Percentiles rank a stretch among this genome's conserved stretches.
Conservation (phyloP, 352 stramenopile genomes). For the Phytophthora hibernalis region DNA sequence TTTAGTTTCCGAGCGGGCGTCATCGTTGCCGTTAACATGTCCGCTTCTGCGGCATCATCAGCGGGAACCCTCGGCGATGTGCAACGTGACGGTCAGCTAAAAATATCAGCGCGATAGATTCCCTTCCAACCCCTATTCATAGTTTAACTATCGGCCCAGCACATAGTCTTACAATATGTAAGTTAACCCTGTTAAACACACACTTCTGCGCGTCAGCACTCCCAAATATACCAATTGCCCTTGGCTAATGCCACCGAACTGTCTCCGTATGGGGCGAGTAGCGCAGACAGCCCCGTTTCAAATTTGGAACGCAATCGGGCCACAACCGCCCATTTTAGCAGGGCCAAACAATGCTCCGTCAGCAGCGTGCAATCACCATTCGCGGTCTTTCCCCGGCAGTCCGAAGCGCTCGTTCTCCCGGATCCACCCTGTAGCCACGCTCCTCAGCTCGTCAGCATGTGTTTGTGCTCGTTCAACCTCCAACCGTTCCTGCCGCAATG, state of each 20-base stretch:
- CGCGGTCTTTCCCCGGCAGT: slow-evolving; percentile 29
- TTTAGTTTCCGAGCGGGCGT: not conserved
- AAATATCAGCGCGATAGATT: slow-evolving; percentile 21
- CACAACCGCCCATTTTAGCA: slow-evolving; percentile 8
- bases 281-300: slow-evolving; percentile 21
- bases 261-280: slow-evolving; percentile 27
- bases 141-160: slow-evolving; percentile 14
- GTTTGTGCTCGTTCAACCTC: slow-evolving; percentile 43
- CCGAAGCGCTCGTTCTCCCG: slow-evolving; percentile 15
- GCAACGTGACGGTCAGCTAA: no score
- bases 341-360: slow-evolving; percentile 19
- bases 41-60: slow-evolving; percentile 21
- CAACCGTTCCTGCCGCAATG: slow-evolving; percentile 42
- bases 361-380: slow-evolving; percentile 32
- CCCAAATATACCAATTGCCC: no score
- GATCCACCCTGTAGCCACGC: not conserved
- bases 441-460: slow-evolving; percentile 24
- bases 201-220: slow-evolving; percentile 1
- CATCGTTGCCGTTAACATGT: slow-evolving; percentile 30
- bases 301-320: slow-evolving; percentile 11
- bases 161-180: not conserved
- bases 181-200: not conserved
- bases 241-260: slow-evolving; percentile 28
- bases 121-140: slow-evolving; percentile 11
- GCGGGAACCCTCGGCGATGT: slow-evolving; percentile 11